A percentile compares a stretch with the other conserved stretches of the same genome.
Conservation (phyloP, 1,139 yeast species). For the Debaryomyces udenii region DNA sequence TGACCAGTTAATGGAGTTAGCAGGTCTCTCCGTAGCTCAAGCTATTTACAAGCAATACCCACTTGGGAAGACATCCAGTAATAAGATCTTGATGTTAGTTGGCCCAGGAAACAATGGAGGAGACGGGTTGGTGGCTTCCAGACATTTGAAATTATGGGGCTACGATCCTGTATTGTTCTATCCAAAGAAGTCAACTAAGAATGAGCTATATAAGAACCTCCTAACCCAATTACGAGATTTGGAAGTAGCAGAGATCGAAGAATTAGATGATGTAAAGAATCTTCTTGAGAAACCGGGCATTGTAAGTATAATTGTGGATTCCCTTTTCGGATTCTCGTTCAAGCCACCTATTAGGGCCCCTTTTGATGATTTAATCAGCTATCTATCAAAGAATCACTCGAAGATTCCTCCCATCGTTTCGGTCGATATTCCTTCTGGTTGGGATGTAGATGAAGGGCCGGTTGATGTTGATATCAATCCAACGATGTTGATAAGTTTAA, state of each 20-base stretch:
- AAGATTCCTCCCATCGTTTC: slow-evolving; percentile 64
- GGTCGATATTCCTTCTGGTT: slow-evolving; percentile 92
- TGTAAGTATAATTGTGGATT: slow-evolving; percentile 61
- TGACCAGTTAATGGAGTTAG: slow-evolving; percentile 95
- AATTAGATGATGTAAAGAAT: slow-evolving; percentile 38
- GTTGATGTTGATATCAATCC: slow-evolving; percentile 54
- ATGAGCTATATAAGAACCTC: slow-evolving; percentile 47
- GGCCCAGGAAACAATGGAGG: slow-evolving; percentile 99
- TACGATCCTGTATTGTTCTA: slow-evolving; percentile 71
- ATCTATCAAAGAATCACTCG: slow-evolving; percentile 38
- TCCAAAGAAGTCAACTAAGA: slow-evolving; percentile 58
- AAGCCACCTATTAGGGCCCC: slow-evolving; percentile 87
- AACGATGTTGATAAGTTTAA: slow-evolving; percentile 71
- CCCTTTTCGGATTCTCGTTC: slow-evolving; percentile 92
- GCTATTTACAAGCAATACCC: slow-evolving; percentile 72
- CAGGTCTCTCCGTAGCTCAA: slow-evolving; percentile 93
- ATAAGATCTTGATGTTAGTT: slow-evolving; percentile 64
- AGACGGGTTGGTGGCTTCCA: slow-evolving; percentile 93
- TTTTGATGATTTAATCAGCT: slow-evolving; percentile 59
- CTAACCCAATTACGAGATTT: slow-evolving; percentile 62
- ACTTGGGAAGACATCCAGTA: slow-evolving; percentile 20
- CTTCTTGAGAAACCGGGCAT: slow-evolving; percentile 22
- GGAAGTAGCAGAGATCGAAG: slow-evolving; percentile 46
- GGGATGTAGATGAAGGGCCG: slow-evolving; percentile 95
- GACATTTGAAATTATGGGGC: slow-evolving; percentile 80